Base-by-base conservation (phyloP, 2,329 filamentous ascomycete species). In the Didymella pinodella region DNA sequence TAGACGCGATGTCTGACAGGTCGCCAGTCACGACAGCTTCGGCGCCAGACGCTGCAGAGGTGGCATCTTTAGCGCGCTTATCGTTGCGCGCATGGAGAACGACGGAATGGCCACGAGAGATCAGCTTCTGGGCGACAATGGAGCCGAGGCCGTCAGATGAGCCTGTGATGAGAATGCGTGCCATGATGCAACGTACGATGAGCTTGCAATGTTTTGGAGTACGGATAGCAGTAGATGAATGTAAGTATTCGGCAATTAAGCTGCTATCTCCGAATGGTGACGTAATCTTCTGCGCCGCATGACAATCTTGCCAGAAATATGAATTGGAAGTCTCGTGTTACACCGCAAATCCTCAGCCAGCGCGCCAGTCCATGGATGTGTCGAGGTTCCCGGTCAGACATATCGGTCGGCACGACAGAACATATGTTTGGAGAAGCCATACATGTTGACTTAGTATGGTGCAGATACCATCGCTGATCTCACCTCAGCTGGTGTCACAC, bases 81-180 rank as follows among this genome's bases (percentile, higher is more conserved):
- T 78, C 69, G 68, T 82, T 87, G 59, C 85, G 83, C 2, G 84
- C 85, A 68, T 88, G 85, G 0, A 87, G 77, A 43, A 82, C 79
- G 18, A 88, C 84, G 4, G 80, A 75, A 71, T 88, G 85, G 44
- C 85, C 85, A 52, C 80, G 78, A 4, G 80, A 73, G 47, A 81
- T 65, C 28, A 87, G 81, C 7, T 78, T 75, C 58, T 81, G 78
- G 36, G 85, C 85, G 1, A 84, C 80, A 0, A 80, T 75, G 25
- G 78, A 79, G 54, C 85, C 85, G 32, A 87, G 79, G 59, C 85
- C 85, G 67, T 87, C 85, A 12, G 82, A 81, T 22, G 84, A 86
- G 45, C 85, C 85, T 8, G 85, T 87, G 59, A 88, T 85, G 53
- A 83, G 71, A 60, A 84, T 81, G 28, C 79, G 77, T 43, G 74